A percentile compares a stretch with the other conserved stretches of the same genome.
Evolutionary conservation across 1,284 basidiomycete species (phyloP).

Genomic region (Ustilago loliicola): DNA sequence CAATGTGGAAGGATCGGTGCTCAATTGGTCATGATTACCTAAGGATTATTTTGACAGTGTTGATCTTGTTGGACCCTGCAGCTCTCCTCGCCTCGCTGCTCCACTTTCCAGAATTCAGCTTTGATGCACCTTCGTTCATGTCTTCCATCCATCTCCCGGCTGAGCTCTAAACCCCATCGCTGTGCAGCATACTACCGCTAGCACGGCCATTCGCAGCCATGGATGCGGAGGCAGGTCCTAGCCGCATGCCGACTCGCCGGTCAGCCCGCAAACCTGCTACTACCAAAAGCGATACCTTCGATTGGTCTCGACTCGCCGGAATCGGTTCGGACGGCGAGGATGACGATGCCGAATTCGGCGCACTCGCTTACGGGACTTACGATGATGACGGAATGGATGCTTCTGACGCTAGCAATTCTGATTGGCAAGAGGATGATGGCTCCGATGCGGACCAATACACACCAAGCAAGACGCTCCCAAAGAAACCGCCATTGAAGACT

Average conservation of each 20-base stretch:
- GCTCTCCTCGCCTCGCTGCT: not conserved
- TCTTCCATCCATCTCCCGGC: not conserved
- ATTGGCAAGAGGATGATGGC: slow-evolving; percentile 51
- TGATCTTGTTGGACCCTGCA: slow-evolving; percentile 33
- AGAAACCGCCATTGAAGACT: slow-evolving; percentile 19
- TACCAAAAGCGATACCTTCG: slow-evolving; percentile 6
- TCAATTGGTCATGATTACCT: slow-evolving; percentile 23
- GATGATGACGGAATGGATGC: slow-evolving; percentile 27
- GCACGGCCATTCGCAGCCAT: not conserved
- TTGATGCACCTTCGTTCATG: not conserved
- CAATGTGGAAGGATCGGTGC: slow-evolving; percentile 1
- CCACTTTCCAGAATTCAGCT: slow-evolving; percentile 7
- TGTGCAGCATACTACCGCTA: not conserved
- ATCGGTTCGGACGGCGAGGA: slow-evolving; percentile 32
- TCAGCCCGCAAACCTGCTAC: slow-evolving; percentile 22
- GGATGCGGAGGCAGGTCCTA: slow-evolving; percentile 33
- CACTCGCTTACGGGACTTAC: slow-evolving; percentile 18
- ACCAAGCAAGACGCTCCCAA: slow-evolving; percentile 11
- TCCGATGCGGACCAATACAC: slow-evolving; percentile 31
- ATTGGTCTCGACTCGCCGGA: slow-evolving; percentile 35
- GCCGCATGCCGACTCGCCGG: slow-evolving; percentile 15
- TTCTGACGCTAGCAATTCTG: slow-evolving; percentile 29
- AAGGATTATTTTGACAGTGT: slow-evolving; percentile 10
- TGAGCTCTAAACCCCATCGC: not conserved
- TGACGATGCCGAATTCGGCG: slow-evolving; percentile 40